Conservation (phyloP, 2,329 filamentous ascomycete genomes). For the Aureobasidium zeae region DNA sequence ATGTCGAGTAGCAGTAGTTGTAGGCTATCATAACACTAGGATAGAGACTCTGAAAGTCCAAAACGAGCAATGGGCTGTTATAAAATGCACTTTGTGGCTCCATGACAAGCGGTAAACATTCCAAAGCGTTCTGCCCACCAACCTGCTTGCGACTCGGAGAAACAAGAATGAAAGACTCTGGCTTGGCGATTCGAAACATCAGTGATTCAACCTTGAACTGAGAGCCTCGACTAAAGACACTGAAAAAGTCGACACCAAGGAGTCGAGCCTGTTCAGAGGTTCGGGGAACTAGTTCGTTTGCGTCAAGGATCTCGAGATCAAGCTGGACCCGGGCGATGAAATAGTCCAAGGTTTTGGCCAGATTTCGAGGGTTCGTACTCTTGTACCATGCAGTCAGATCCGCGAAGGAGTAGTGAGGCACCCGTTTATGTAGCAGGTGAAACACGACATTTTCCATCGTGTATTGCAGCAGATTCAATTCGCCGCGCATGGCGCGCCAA, state of each 20-base stretch:
- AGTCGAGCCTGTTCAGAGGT: conserved; percentile 92
- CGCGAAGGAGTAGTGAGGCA: conserved; percentile 76
- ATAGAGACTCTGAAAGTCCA: conserved; percentile 94
- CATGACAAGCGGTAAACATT: conserved; percentile 93
- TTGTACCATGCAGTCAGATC: conserved; percentile 76
- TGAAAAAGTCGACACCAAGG: conserved; percentile 92
- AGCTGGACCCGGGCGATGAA: conserved; percentile 67
- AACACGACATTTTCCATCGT: conserved; percentile 94
- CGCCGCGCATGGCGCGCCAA: conserved; percentile 91
- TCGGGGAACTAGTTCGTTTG: conserved; percentile 77
- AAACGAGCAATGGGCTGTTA: conserved; percentile 73
- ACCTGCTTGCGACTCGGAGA: conserved; percentile 90
- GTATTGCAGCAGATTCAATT: conserved; percentile 85
- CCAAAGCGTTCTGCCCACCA: conserved; percentile 83
- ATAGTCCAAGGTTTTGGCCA: conserved; percentile 68
- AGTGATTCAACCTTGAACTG: conserved; percentile 98
- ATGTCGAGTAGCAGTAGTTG: conserved; percentile 98
- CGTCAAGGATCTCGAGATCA: conserved; percentile 82
- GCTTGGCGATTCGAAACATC: conserved; percentile 97
- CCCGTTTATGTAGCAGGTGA: conserved; percentile 75
- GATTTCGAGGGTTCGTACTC: conserved; percentile 56
- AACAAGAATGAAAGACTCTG: conserved; percentile 83
- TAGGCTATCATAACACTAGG: conserved; percentile 99
- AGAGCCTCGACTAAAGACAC: conserved; percentile 86
- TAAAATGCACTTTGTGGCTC: conserved; percentile 95